Evolutionary conservation across 2,329 filamentous ascomycete genomes (phyloP).

Genomic region (Pestalotiopsis sp.): DNA sequence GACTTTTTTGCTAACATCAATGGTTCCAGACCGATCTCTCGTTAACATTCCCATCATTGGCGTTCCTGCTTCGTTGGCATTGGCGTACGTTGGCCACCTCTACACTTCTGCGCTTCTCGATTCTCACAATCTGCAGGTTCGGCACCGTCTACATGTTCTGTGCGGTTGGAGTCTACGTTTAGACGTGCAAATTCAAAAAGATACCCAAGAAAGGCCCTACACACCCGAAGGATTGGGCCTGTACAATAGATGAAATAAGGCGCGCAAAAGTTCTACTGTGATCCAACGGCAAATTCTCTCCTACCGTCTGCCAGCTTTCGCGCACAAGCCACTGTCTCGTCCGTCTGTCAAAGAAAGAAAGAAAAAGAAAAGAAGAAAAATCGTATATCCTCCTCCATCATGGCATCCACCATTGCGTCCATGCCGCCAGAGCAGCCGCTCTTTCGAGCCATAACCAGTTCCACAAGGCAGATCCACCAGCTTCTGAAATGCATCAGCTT

Average conservation of each 20-base stretch:
- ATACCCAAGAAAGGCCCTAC: constrained; percentile 37
- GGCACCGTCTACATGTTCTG: constrained; percentile 99
- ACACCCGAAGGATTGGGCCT: constrained; percentile 31
- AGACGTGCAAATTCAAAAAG: constrained; percentile 41
- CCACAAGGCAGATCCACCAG: constrained; percentile 74
- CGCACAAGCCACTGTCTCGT: constrained; percentile 3
- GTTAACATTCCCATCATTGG: constrained; percentile 77
- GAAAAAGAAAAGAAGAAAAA: not conserved
- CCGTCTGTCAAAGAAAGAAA: constrained; percentile 20
- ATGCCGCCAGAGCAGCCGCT: constrained; percentile 47
- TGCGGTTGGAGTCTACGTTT: constrained; percentile 98
- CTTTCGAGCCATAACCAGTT: constrained; percentile 77
- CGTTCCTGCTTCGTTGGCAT: constrained; percentile 82
- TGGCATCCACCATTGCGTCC: constrained; percentile 21
- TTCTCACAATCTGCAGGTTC: constrained; percentile 59
- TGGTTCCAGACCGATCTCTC: constrained; percentile 73
- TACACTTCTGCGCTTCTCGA: not conserved
- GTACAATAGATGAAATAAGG: constrained; percentile 44
- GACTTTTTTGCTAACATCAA: constrained; percentile 22
- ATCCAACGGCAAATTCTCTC: not conserved
- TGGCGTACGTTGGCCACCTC: constrained; percentile 69
- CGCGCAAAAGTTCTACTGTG: constrained; percentile 25
- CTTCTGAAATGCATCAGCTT: constrained; percentile 61
- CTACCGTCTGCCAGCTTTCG: not conserved
- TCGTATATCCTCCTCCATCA: not conserved